Percentiles rank a stretch among this genome's conserved stretches.
Conservation (phyloP, 352 stramenopile species). For the Globisporangium sylvaticum region DNA sequence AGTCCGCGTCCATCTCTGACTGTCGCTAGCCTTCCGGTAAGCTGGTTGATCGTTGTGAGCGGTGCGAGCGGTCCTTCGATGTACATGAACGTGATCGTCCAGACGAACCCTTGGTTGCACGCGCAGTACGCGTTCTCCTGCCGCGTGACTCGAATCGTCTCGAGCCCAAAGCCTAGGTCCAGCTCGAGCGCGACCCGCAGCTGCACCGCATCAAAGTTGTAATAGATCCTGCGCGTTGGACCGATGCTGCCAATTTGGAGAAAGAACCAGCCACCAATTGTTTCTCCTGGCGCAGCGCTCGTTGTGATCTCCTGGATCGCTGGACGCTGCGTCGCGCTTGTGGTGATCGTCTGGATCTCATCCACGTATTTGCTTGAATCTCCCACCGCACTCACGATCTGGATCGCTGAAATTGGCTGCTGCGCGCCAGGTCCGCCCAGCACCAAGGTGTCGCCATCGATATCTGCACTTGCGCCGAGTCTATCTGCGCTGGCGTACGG, state of each 20-base stretch:
- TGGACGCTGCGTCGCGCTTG: slow-evolving; percentile 44
- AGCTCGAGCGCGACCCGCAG: slow-evolving; percentile 66
- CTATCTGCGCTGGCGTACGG: slow-evolving; percentile 54
- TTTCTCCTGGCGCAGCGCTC: slow-evolving; percentile 57
- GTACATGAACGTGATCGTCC: slow-evolving; percentile 77
- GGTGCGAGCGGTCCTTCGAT: slow-evolving; percentile 49
- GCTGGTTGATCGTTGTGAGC: slow-evolving; percentile 37
- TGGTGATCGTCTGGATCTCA: slow-evolving; percentile 70
- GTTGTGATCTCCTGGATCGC: slow-evolving; percentile 71
- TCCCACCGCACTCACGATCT: slow-evolving; percentile 58
- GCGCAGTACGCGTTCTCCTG: slow-evolving; percentile 65
- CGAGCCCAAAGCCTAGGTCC: slow-evolving; percentile 62
- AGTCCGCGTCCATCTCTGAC: slow-evolving; percentile 57
- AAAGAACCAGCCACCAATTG: slow-evolving; percentile 70
- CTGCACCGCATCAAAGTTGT: slow-evolving; percentile 65
- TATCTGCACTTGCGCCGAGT: slow-evolving; percentile 61
- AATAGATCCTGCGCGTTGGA: slow-evolving; percentile 52
- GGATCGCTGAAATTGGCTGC: slow-evolving; percentile 58
- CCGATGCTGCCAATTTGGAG: slow-evolving; percentile 52
- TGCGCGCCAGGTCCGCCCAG: slow-evolving; percentile 59
- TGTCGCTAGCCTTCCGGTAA: slow-evolving; percentile 48
- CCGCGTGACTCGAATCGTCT: slow-evolving; percentile 55
- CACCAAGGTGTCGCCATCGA: slow-evolving; percentile 63
- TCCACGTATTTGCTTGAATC: slow-evolving; percentile 51
- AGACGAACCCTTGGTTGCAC: slow-evolving; percentile 67